phyloP scores from a whole-genome alignment of 2,329 filamentous ascomycete genomes.

The Aureobasidium sp. region DNA sequence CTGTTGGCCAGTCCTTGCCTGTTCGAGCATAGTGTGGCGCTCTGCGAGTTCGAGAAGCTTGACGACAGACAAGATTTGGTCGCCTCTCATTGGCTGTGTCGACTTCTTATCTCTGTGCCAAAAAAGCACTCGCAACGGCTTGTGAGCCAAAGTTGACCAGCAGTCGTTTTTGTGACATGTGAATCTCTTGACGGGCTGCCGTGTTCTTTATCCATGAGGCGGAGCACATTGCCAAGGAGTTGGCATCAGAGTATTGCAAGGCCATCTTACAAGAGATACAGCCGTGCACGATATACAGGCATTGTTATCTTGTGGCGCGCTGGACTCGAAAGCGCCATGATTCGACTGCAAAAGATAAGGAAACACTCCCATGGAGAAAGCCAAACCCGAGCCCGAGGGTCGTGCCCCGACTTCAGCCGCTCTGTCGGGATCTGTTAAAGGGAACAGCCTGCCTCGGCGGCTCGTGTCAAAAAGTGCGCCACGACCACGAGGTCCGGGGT shows the following conservation, averaged over 20 bases:
- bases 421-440: slow-evolving; percentile 1
- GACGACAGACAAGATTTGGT: background rate
- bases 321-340: background rate
- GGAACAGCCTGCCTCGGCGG: background rate
- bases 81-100: background rate
- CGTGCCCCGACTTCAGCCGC: background rate
- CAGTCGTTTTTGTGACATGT: slow-evolving; percentile 6
- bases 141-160: slow-evolving; percentile 8
- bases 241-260: background rate
- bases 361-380: background rate
- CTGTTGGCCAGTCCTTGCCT: background rate
- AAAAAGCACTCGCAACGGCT: slow-evolving; percentile 11
- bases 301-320: background rate
- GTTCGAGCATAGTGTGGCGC: background rate
- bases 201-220: slow-evolving; percentile 1
- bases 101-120: slow-evolving; percentile 8
- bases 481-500: slow-evolving; percentile 8
- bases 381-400: slow-evolving; percentile 1
- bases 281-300: background rate
- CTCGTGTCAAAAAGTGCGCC: background rate
- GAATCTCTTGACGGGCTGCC: slow-evolving; percentile 8
- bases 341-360: slow-evolving; percentile 1
- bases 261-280: background rate
- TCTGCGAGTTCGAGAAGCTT: background rate
- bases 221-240: slow-evolving; percentile 2